Conservation (phyloP, 352 stramenopile genomes). For the Phytophthora kernoviae region DNA sequence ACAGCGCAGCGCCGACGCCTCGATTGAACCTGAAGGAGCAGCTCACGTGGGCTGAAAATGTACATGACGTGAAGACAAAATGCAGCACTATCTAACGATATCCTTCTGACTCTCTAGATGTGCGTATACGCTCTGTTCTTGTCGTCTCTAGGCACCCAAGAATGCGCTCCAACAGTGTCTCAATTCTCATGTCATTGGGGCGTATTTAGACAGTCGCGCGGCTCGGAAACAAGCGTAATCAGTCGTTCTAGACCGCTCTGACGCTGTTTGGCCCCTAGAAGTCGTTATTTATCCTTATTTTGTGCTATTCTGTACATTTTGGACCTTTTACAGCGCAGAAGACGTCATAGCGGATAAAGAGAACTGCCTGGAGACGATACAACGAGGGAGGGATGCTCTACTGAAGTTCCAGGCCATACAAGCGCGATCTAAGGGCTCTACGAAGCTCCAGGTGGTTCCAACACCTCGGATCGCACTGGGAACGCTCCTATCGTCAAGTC, state of each 20-base stretch:
- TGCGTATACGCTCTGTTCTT: not conserved
- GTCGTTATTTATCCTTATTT: not conserved
- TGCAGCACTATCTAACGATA: conserved; percentile 4
- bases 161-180: conserved; percentile 74
- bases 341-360: conserved; percentile 33
- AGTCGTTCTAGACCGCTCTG: conserved; percentile 1
- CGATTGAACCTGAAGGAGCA: conserved; percentile 68
- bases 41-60: conserved; percentile 61
- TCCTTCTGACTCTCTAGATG: conserved; percentile 6
- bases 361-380: conserved; percentile 53
- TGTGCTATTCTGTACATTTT: conserved; percentile 4
- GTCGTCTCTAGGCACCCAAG: conserved; percentile 24
- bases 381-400: conserved; percentile 45
- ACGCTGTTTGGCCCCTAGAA: not conserved
- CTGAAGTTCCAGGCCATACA: conserved; percentile 40
- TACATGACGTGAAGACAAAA: conserved; percentile 16
- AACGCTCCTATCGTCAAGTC: conserved; percentile 31
- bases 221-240: conserved; percentile 47
- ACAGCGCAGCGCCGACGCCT: conserved; percentile 14
- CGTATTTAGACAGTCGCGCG: conserved; percentile 66
- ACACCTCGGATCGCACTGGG: conserved; percentile 41
- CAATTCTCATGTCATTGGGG: conserved; percentile 79
- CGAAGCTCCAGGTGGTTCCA: conserved; percentile 51
- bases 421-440: conserved; percentile 29
- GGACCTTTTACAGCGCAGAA: conserved; percentile 7